Base-by-base conservation (phyloP, 2,329 filamentous ascomycete genomes). In the Alternaria gansuensis region DNA sequence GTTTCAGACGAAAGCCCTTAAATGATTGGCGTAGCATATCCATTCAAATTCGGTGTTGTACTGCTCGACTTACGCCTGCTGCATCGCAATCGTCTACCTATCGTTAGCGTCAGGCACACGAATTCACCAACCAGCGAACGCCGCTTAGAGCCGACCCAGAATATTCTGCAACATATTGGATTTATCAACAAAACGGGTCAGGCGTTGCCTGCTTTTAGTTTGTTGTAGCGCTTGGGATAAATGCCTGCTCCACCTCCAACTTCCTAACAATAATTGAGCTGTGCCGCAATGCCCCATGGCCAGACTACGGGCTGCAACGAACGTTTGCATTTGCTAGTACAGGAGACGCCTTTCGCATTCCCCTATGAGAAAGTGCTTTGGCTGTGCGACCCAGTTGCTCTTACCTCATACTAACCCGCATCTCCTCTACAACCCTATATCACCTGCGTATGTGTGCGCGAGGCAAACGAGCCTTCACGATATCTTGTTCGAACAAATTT, bases 221-320 rank as follows among this genome's bases (percentile, higher is more conserved):
- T 44, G 11, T 10, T 14, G 17, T 17, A 17, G 17, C 17, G 1
- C 17, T 17, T 49, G 2, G 21, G 9, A 50, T 21, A 50, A 26
- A 1, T 17, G 50, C 29, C 10, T 17, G 14, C 13, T 13, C 31
- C 36, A 23, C 2, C 17, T 17, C 41, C 26, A 36, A 54, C 23
- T 50, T 31, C 13, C 21, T 28, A 14, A 51, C 43, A 31, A 43
- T 51, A 49, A 28, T 7, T 41, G 50, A 59, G 29, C 52, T 60
- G 62, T 57, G 52, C 57, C 54, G 51, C 59, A 60, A 57, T 60
- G 50, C 24, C 39, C 40, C 59, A 57, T 60, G 51, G 39, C 39
- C n/a, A 34, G 37, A 48, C 37, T 59, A 31, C 14, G 9, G 21
- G 45, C 49, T 51, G 40, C 52, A 34, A 48, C 17, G 11, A 51